Evolutionary conservation across 2,329 filamentous ascomycete genomes (phyloP).

Genomic region (Apiospora hydei): DNA sequence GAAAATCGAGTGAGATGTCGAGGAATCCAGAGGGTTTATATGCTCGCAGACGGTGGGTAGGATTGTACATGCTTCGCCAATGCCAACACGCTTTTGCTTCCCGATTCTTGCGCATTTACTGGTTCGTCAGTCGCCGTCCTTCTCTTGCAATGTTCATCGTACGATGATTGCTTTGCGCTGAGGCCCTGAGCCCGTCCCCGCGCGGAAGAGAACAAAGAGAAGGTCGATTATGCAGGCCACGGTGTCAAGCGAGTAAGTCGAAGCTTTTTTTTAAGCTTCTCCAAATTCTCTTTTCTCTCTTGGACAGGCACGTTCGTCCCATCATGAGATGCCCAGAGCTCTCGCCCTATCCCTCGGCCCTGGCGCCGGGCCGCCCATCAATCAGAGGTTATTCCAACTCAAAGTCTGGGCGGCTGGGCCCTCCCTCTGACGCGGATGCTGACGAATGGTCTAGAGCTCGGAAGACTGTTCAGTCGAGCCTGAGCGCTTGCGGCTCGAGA

Average conservation of each 20-base stretch:
- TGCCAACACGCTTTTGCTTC: neutral
- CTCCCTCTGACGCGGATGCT: constrained; percentile 4
- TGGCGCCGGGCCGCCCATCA: neutral
- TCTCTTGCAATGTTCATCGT: neutral
- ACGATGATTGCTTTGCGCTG: neutral
- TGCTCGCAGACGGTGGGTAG: neutral
- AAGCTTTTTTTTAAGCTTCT: neutral
- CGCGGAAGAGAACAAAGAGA: neutral
- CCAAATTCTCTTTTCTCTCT: neutral
- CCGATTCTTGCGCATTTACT: neutral
- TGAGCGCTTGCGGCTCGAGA: neutral
- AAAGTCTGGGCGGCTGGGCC: neutral
- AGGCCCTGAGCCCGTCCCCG: neutral
- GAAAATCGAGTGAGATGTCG: neutral
- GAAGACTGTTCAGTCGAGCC: neutral
- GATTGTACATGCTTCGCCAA: neutral
- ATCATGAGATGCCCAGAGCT: neutral
- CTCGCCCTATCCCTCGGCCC: neutral
- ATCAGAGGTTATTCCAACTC: neutral
- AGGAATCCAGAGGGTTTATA: neutral
- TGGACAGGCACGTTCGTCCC: neutral
- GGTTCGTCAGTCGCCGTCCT: neutral
- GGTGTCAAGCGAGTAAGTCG: neutral
- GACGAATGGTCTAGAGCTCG: neutral
- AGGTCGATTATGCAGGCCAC: neutral